Base-by-base conservation (phyloP, 176 grass and related monocot species). In the Leersia perrieri region DNA sequence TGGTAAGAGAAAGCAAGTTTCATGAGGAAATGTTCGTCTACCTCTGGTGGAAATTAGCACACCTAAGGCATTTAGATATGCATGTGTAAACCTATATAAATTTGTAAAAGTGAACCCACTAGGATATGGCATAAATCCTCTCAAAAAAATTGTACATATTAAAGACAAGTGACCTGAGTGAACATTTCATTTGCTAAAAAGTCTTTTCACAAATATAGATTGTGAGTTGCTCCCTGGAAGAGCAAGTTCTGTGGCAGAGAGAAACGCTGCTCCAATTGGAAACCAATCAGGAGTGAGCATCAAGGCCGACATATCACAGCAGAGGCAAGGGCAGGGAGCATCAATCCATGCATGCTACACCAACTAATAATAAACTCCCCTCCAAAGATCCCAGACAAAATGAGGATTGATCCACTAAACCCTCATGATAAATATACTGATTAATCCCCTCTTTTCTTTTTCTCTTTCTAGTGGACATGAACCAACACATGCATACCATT, bases 371-470 rank as follows among this genome's bases (percentile, higher is more conserved):
- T 57, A n/a, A 23, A 57, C 51, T 55, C 20, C 16, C 16, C 33
- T 64, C 27, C 47, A 27, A 26, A 66, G 80, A 75, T 75, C 61
- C 60, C 63, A 68, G 73, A 72, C 83, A 77, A 31, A 66, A 70
- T 33, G 60, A 44, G 68, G 60, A 14, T 18, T 30, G 28, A 69
- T 75, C 87, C 81, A 84, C 87, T 80, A 89, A 84, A 53, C 70
- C 70, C 40, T 38, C 5, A 44, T 25, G 60, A 74, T 35, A 85
- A 70, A 10, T 39, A 89, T 85, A 77, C 80, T 89, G 82, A 85
- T 65, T 70, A 80, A 63, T 11, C 39, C 25, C 5, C 13, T 22
- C 63, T 36, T 28, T 27, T 1, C 9, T 40, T 53, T 42, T 12
- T 18, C 47, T 51, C 49, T 53, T 32, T 14, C 11, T 7, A 51